Conservation (phyloP, 305 asterid genomes). For the Fraxinus latifolia region DNA sequence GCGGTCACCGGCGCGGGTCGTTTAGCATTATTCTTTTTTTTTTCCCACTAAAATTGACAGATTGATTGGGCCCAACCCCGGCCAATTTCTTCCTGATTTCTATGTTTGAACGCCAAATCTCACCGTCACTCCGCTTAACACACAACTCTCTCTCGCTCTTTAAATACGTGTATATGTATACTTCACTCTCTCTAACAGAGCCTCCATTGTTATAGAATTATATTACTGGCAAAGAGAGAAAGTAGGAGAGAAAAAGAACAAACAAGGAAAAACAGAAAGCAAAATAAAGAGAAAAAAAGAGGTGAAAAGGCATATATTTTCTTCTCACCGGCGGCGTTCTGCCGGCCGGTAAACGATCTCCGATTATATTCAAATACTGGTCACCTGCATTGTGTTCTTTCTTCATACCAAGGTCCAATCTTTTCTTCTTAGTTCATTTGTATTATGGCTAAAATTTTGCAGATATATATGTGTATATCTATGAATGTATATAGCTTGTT, state of each 20-base stretch:
- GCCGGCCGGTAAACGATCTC: slow-evolving; percentile 40
- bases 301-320: background rate
- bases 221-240: slow-evolving; percentile 29
- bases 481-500: background rate
- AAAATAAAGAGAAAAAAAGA: background rate
- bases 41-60: background rate
- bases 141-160: background rate
- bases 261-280: background rate
- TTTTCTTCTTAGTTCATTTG: background rate
- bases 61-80: background rate
- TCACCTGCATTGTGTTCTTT: slow-evolving; percentile 19
- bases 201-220: background rate
- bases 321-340: slow-evolving; percentile 37
- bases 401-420: slow-evolving; percentile 13
- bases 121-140: background rate
- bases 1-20: no score
- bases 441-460: background rate
- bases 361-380: background rate
- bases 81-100: background rate
- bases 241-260: slow-evolving; percentile 19
- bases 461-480: background rate
- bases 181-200: slow-evolving; percentile 6
- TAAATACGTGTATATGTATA: background rate
- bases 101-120: background rate
- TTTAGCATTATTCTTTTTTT: no score